phyloP scores from a whole-genome alignment of 2,329 filamentous ascomycete genomes.

The Talaromyces sp. region DNA sequence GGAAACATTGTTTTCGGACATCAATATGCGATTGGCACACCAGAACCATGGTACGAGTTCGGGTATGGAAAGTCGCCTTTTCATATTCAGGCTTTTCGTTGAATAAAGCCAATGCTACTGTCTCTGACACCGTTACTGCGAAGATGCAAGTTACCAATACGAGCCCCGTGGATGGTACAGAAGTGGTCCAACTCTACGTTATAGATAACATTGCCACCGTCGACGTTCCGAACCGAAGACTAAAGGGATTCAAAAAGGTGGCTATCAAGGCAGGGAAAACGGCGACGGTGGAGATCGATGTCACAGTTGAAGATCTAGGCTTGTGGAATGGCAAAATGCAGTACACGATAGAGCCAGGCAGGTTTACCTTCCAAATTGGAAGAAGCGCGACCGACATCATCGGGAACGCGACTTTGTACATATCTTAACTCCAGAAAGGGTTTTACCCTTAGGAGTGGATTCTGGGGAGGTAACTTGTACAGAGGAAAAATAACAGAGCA shows the following conservation, averaged over 20 bases:
- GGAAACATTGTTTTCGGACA: conserved; percentile 57
- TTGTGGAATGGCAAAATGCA: neutral
- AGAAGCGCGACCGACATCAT: neutral
- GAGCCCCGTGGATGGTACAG: conserved; percentile 47
- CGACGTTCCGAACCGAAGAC: conserved; percentile 36
- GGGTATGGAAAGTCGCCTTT: conserved; percentile 71
- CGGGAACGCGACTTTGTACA: neutral
- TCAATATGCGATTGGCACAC: conserved; percentile 61
- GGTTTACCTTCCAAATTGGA: neutral
- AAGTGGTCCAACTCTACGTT: conserved; percentile 54
- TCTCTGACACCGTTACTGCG: conserved; percentile 26
- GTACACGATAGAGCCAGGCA: neutral
- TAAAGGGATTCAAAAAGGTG: conserved; percentile 41
- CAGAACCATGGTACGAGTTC: conserved; percentile 66
- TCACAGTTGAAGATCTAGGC: neutral
- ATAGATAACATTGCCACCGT: conserved; percentile 26
- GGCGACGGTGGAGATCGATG: neutral
- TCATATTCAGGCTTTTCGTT: conserved; percentile 40
- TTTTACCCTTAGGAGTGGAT: neutral
- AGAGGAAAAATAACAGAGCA: neutral
- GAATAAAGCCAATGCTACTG: conserved; percentile 29
- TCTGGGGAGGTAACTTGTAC: neutral
- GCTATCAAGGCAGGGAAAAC: neutral
- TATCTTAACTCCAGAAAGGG: neutral
- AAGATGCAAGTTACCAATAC: conserved; percentile 45